Evolutionary conservation across 2,329 filamentous ascomycete genomes (phyloP), one percentile per base, ranked within the genome.

Genomic region (Aspergillus melleus): DNA sequence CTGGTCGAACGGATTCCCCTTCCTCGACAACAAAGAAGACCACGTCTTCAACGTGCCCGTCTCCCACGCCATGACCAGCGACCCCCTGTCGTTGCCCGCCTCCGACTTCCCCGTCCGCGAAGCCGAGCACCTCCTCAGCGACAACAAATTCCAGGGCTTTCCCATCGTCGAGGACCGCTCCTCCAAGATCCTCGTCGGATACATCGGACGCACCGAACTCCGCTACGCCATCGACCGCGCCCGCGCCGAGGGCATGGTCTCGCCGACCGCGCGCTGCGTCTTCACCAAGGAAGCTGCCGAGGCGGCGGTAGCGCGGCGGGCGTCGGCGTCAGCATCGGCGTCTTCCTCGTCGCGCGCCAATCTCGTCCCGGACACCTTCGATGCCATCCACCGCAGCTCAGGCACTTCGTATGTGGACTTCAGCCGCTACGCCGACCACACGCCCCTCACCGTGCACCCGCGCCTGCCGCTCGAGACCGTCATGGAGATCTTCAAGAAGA

Each of bases 401-500:
- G 81, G 83, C 0, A 81, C 86, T 3, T 81, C 83, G 6, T 82
- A 75, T 16, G 78, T 97, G 36, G 91, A 98, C 72, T 91, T 99
- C 66, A 89, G 88, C 68, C 88, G 90, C 52, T 98, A 94, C 71
- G 88, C 96, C 55, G 94, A 99, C 73, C 84, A 88, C 9, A 96
- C 93, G 0, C 95, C 95, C 0, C 86, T 99, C 2, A 90, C 92
- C 0, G 93, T 93, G 1, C 95, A 99, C 71, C 95, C 95, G 0
- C 88, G 92, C 1, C 86, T 98, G 0, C 90, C 94, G 0, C 86
- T 99, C 0, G 95, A 99, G 77, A 99, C 95, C 0, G 94, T 96
- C 32, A 97, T 99, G 92, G 95, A 99, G 72, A 83, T 99, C 11
- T 99, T 99, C 81, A 94, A 94, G 75, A 99, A 98, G 79, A 96